Evolutionary conservation across 768 basidiomycete species (phyloP).

Genomic region (Strobilomyces confusus): DNA sequence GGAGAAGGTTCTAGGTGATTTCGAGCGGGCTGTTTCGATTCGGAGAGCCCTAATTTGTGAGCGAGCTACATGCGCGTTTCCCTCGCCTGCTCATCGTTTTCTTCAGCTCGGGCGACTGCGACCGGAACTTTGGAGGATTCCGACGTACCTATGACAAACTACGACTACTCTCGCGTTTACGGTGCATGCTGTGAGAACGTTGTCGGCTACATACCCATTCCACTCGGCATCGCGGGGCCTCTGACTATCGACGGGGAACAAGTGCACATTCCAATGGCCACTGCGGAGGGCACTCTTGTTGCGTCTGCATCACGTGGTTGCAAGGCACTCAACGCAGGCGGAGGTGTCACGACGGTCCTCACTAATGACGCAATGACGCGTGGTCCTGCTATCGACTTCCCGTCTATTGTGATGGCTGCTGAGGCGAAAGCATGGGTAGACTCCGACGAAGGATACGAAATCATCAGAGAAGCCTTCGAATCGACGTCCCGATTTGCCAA

Average conservation of each 20-base stretch:
- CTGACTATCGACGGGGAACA: slow-evolving; percentile 82
- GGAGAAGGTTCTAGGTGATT: slow-evolving; percentile 89
- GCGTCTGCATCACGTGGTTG: slow-evolving; percentile 97
- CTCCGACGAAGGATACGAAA: slow-evolving; percentile 69
- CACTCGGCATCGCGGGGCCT: slow-evolving; percentile 95
- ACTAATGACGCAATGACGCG: slow-evolving; percentile 96
- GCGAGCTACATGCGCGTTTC: slow-evolving; percentile 24
- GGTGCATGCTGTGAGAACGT: slow-evolving; percentile 99
- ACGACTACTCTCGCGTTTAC: slow-evolving; percentile 91
- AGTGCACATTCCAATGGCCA: slow-evolving; percentile 97
- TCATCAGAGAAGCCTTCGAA: slow-evolving; percentile 85
- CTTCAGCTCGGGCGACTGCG: slow-evolving; percentile 71
- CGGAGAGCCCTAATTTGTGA: slow-evolving; percentile 87
- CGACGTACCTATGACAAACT: slow-evolving; percentile 75
- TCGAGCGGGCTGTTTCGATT: slow-evolving; percentile 82
- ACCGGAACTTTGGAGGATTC: slow-evolving; percentile 84
- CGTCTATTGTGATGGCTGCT: slow-evolving; percentile 72
- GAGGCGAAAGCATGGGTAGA: slow-evolving; percentile 87
- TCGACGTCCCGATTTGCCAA: slow-evolving; percentile 91
- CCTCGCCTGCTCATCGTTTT: slow-evolving; percentile 2
- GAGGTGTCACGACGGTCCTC: slow-evolving; percentile 92
- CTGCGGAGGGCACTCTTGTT: slow-evolving; percentile 98
- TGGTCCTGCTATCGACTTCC: slow-evolving; percentile 98
- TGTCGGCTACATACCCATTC: slow-evolving; percentile 93
- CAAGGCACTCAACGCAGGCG: slow-evolving; percentile 95